phyloP scores from a whole-genome alignment of 225 moss, liverwort and hornwort genomes.

The Polytrichum formosum region DNA sequence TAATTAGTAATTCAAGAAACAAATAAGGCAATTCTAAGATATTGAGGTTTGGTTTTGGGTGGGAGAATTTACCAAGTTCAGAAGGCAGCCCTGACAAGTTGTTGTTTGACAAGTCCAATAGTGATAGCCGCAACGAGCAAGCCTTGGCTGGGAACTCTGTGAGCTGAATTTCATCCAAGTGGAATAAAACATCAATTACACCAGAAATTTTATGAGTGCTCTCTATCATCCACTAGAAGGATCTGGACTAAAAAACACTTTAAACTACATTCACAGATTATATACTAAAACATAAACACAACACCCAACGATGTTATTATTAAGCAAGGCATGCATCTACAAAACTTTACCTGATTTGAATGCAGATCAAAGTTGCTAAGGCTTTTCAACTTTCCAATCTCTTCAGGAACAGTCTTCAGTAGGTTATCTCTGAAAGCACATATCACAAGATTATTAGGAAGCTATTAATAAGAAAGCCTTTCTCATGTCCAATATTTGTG shows the following conservation, averaged over 20 bases:
- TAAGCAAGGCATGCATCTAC: not conserved
- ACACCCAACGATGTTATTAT: not conserved
- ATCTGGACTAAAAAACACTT: not conserved
- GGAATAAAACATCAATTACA: not conserved
- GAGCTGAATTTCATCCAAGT: conserved; percentile 38
- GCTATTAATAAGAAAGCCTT: too few relatives aligned
- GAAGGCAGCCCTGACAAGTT: conserved; percentile 83
- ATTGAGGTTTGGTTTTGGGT: too few relatives aligned
- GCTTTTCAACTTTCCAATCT: conserved; percentile 55
- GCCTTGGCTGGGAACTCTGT: conserved; percentile 67
- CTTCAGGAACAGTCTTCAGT: conserved; percentile 67
- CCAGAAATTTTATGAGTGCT: too few relatives aligned
- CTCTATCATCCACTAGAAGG: too few relatives aligned
- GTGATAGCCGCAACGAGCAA: conserved; percentile 68
- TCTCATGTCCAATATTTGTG: not conserved
- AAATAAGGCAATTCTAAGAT: too few relatives aligned
- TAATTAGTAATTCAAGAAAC: too few relatives aligned
- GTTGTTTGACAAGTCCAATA: conserved; percentile 90
- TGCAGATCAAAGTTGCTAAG: conserved; percentile 91
- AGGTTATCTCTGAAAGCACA: conserved; percentile 58
- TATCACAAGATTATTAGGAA: too few relatives aligned
- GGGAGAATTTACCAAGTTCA: conserved; percentile 61
- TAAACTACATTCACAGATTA: not conserved
- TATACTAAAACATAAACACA: not conserved
- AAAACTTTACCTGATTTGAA: conserved; percentile 58